These are phyloP conservation scores for Rhododendron molle DNA, from an alignment of 148 eudicot species.

Conservation along the genomic window DNA sequence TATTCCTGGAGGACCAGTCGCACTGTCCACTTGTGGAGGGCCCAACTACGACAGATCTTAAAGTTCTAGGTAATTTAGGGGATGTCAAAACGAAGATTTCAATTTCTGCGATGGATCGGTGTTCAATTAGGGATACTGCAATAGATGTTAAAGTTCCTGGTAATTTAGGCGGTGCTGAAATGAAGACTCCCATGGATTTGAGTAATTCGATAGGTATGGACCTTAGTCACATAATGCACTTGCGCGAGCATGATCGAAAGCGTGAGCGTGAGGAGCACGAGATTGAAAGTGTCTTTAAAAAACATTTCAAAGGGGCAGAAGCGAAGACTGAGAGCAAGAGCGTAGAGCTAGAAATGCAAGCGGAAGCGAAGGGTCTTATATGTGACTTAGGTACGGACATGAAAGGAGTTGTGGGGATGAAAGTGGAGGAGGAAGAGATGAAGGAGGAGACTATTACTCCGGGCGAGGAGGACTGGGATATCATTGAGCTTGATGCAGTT, in stretches of 20 bases:
- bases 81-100: not conserved
- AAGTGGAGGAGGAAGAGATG: slow-evolving; percentile 18
- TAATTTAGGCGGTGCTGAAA: not conserved
- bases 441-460: slow-evolving; percentile 7
- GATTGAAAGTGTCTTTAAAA: not conserved
- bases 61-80: not conserved
- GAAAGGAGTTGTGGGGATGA: slow-evolving; percentile 13
- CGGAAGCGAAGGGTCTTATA: not conserved
- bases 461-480: slow-evolving; percentile 29
- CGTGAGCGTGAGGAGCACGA: not conserved
- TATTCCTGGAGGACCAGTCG: not conserved
- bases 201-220: not conserved
- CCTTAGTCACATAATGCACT: not conserved
- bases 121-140: not conserved
- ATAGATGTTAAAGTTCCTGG: not conserved
- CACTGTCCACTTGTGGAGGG: not conserved
- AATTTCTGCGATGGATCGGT: not conserved
- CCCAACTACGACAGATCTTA: not conserved
- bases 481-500: slow-evolving; percentile 62
- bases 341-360: not conserved
- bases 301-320: not conserved
- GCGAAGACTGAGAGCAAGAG: not conserved
- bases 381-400: not conserved
- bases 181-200: not conserved
- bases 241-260: too few species aligned